Evolutionary conservation across 179 eudicot genomes (phyloP), one percentile per base, ranked within the genome.

Genomic region (Pouteria campechiana): DNA sequence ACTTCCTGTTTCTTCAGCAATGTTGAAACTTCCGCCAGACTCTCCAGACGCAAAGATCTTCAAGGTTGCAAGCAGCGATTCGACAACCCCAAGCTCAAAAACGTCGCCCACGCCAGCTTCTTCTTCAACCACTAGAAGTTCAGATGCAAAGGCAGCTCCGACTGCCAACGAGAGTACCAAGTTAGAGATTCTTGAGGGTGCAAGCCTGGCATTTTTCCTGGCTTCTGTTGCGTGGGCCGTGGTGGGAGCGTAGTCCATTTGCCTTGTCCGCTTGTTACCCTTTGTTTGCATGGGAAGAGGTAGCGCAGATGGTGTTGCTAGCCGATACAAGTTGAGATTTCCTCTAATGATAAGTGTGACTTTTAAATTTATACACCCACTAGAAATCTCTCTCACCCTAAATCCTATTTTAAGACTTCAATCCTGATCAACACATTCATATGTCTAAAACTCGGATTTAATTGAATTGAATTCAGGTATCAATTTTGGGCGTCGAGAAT

Each of bases 1-100:
- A n/a, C 3, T 20, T 14, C 5, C 13, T 25, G 1, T 57, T 23
- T 5, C 37, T 25, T 24, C 61, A 65, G 73, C 68, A 18, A 34
- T 68, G 42, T 64, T 68, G 33, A 68, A 68, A 9, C 45, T 68
- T 39, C 39, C 73, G 36, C 43, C 68, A 42, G 68, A 57, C 39
- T 68, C 73, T 21, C 57, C 73, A 9, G 68, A 68, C 13, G 68
- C 73, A 2, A 68, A 61, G 60, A 68, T 68, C 32, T 68, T 68
- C 12, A 52, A 68, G 52, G 32, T 34, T 23, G 46, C 46, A 3
- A 55, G 32, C n/a, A 58, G 25, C 35, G 48, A 28, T 37, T 52
- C 73, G 17, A 24, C 44, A 46, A 55, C 47, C 1, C 41, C 37
- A 15, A n/a, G 34, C 15, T 35, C 62, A 11, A 28, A 60, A 0